Percentiles rank a stretch among this genome's conserved stretches.
Conservation (phyloP, 208 protist genomes). For the Trypanosoma scelopori region DNA sequence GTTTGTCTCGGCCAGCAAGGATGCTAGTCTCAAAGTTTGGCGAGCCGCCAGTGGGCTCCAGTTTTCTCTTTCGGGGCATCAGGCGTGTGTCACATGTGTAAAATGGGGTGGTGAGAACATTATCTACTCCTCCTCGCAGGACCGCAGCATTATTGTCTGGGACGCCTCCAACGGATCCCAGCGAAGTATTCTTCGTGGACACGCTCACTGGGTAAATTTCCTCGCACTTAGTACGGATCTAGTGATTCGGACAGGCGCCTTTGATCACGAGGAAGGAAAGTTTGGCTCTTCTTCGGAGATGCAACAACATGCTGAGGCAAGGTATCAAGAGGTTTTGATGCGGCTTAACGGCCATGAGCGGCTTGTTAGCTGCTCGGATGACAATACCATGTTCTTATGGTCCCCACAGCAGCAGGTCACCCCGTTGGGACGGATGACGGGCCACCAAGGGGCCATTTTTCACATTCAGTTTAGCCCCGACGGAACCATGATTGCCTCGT, state of each 20-base stretch:
- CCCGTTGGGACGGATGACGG: conserved; percentile 91
- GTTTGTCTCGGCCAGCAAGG: conserved; percentile 93
- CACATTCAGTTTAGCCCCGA: conserved; percentile 97
- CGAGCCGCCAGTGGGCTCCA: conserved; percentile 46
- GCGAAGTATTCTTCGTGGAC: conserved; percentile 89
- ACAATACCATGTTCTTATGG: conserved; percentile 98
- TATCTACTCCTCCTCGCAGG: conserved; percentile 96
- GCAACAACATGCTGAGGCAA: conserved; percentile 56
- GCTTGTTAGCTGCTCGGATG: conserved; percentile 95
- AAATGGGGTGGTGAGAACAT: conserved; percentile 94
- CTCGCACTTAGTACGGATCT: conserved; percentile 97
- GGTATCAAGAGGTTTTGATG: conserved; percentile 84
- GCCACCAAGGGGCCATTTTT: conserved; percentile 94
- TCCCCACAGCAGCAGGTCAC: conserved; percentile 84
- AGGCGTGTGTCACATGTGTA: conserved; percentile 95
- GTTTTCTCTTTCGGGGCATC: conserved; percentile 94
- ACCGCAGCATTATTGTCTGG: conserved; percentile 97
- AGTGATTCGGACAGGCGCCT: conserved; percentile 94
- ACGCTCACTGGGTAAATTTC: conserved; percentile 99
- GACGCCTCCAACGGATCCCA: conserved; percentile 73
- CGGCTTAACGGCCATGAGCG: conserved; percentile 78
- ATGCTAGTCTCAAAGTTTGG: conserved; percentile 93
- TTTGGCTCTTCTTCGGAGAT: conserved; percentile 57
- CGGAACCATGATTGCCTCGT: conserved; percentile 95
- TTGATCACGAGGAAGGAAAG: conserved; percentile 90